Evolutionary conservation across 352 stramenopile genomes (phyloP).

Genomic region (Phytophthora citrophthora): DNA sequence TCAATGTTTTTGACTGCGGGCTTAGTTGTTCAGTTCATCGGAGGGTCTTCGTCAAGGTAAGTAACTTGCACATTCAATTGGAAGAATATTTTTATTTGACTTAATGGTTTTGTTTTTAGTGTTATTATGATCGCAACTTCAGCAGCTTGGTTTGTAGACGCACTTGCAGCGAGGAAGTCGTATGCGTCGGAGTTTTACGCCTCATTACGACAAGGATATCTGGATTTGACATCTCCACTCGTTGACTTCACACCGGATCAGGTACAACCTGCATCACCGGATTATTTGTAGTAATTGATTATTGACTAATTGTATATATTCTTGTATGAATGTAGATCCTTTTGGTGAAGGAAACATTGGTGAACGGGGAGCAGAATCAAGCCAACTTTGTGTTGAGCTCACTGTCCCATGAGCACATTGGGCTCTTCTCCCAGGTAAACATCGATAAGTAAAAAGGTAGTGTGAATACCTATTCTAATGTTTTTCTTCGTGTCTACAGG

Average conservation of each 20-base stretch:
- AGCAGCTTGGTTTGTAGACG: constrained; percentile 71
- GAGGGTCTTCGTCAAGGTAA: constrained; percentile 65
- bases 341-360: constrained; percentile 82
- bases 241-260: constrained; percentile 88
- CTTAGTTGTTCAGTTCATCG: constrained; percentile 52
- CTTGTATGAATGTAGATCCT: constrained; percentile 48
- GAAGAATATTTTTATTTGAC: neutral
- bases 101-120: constrained; percentile 27
- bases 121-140: constrained; percentile 67
- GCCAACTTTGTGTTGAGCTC: constrained; percentile 89
- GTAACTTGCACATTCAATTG: neutral
- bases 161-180: constrained; percentile 77
- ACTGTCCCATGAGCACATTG: constrained; percentile 76
- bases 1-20: constrained; percentile 73
- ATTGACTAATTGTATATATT: neutral
- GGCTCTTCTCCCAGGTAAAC: constrained; percentile 69
- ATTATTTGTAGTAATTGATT: neutral
- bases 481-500: constrained; percentile 34
- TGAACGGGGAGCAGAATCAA: constrained; percentile 80
- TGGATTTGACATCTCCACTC: constrained; percentile 80
- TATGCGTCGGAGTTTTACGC: constrained; percentile 88
- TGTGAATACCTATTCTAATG: neutral
- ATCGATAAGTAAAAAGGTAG: too few species aligned
- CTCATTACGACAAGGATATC: constrained; percentile 80
- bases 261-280: constrained; percentile 29